Base-by-base conservation (phyloP, 768 basidiomycete genomes). In the Lanmaoa rubissima region DNA sequence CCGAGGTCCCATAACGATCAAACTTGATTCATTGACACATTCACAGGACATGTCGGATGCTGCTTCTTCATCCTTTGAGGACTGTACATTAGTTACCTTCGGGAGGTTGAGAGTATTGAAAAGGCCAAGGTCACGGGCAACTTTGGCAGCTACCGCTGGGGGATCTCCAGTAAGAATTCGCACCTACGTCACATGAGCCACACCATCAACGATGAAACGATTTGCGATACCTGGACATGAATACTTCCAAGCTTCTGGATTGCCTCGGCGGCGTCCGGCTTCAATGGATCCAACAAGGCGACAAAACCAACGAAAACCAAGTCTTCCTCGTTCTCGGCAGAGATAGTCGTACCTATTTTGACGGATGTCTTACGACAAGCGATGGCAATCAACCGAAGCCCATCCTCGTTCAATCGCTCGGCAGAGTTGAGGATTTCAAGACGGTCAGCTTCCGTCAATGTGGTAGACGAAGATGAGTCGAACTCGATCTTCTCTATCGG, bases 161-260 rank as follows among this genome's bases (percentile, higher is more conserved):
- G 55, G 63, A 46, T 73, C 73, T 35, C 73, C 74, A 2, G 73
- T 73, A 34, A 73, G 73, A 57, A 73, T 75, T 46, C 71, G 71
- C 12, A 70, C 68, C 71, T 69, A n/a, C 1, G 11, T 42, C 13
- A 41, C 43, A 17, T 47, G 31, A n/a, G 26, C 4, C n/a, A 34
- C 1, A 10, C 14, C 8, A 55, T 46, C 8, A 5, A 32, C 17
- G 11, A 39, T 14, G 11, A 40, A 54, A 50, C 13, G 17, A n/a
- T 16, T 36, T 39, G 39, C 47, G 19, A 48, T 63, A 71, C 69
- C 67, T 71, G 69, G 12, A 71, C 70, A 19, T 70, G 68, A 43
- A 65, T 65, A 16, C 32, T 56, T 10, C 68, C 64, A 16, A 71
- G 63, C 11, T 54, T 67, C 38, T 62, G 66, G 36, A 71, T 70